Conservation (phyloP, 2,329 filamentous ascomycete species). For the Scorias spongiosa region DNA sequence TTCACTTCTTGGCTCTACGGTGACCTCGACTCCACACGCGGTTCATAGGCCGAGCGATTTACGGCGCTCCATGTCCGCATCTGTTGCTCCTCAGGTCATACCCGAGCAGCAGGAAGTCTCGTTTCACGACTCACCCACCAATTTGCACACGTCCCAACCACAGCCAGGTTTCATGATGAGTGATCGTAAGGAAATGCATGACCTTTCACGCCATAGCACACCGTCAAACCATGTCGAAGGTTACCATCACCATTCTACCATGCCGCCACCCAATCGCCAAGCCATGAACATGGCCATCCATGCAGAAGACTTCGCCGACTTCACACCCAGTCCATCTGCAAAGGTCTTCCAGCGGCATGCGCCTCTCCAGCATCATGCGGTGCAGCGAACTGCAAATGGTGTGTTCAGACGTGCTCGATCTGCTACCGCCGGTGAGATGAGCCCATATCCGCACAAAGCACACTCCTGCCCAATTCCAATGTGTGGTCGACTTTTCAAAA, state of each 20-base stretch:
- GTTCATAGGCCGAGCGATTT: conserved; percentile 77
- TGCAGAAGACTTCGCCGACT: conserved; percentile 54
- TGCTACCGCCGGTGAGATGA: conserved; percentile 90
- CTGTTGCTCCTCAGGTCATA: conserved; percentile 58
- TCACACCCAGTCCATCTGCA: conserved; percentile 32
- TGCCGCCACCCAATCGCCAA: conserved; percentile 26
- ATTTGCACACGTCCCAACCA: conserved; percentile 59
- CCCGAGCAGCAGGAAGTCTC: conserved; percentile 43
- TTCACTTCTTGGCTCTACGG: conserved; percentile 46
- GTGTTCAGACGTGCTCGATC: conserved; percentile 82
- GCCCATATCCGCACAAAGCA: conserved; percentile 92
- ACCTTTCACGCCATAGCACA: conserved; percentile 82
- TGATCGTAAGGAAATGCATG: conserved; percentile 65
- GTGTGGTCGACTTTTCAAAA: conserved; percentile 94
- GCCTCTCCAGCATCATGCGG: conserved; percentile 41
- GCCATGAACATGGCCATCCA: conserved; percentile 47
- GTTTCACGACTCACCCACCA: conserved; percentile 63
- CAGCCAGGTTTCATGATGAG: conserved; percentile 40
- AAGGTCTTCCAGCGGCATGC: conserved; percentile 25
- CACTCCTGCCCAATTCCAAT: conserved; percentile 99
- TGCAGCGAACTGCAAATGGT: conserved; percentile 47
- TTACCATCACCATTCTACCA: neutral
- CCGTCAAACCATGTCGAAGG: conserved; percentile 60
- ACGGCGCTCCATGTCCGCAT: conserved; percentile 76
- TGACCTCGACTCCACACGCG: conserved; percentile 33